Evolutionary conservation across 164 flowering plant genomes (phyloP), one percentile per base, ranked within the genome.

Genomic region (Platanus orientalis): DNA sequence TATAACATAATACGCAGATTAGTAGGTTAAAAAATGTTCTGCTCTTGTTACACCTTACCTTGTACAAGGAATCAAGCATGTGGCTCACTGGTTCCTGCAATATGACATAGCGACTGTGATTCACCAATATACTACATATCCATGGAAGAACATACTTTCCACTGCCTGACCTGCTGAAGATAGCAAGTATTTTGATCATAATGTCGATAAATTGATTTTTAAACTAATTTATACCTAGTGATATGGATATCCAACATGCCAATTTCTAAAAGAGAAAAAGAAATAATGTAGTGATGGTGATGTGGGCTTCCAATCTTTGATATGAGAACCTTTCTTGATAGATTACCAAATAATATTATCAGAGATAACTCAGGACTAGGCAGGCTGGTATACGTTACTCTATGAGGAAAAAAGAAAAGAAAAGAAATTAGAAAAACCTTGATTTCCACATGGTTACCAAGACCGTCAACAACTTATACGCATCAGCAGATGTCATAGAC

Each of bases 91-190:
- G 69, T 72, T 88, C 87, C 62, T 81, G 79, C 63, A 84, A 76
- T 57, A 70, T 47, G 51, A 88, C 52, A 70, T 78, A 70, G 53
- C 69, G 64, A 70, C 83, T 54, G 63, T 86, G 90, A 69, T 75
- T 70, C 71, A 84, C 72, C 74, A 93, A 66, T 73, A 90, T 75
- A 67, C 65, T 58, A 60, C 62, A 78, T 63, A 93, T 82, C 97
- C 97, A 93, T 54, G 89, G 89, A 67, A 93, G 84, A 71, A 87
- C 76, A 66, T 71, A 65, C 53, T 79, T 79, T 68, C 80, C 88
- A 67, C 68, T 71, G 58, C 61, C 62, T 39, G 84, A 73, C 73
- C 97, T 93, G 86, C 64, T 40, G 54, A 77, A 66, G 27, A 56
- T 60, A 28, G 63, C 13, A 4, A 60, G 27, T 19, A 30, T 34